Evolutionary conservation across 176 grass and related monocot species (phyloP).

Genomic region (Triticum dicoccoides): DNA sequence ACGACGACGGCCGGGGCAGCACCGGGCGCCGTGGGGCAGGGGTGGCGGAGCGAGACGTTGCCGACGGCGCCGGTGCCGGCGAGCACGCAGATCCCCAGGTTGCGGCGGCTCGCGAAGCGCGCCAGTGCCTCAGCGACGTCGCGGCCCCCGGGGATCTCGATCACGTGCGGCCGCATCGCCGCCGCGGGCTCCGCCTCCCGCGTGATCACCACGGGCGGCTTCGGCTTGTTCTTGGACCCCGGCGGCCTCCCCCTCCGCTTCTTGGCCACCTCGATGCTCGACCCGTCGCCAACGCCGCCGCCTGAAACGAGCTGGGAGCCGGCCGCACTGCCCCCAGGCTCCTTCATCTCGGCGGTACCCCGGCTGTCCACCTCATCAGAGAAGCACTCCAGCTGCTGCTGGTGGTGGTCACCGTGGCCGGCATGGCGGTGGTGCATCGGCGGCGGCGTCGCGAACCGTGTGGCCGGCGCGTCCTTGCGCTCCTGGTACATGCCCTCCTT

Average conservation of each 20-base stretch:
- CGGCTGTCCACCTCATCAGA: conserved; percentile 81
- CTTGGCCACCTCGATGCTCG: conserved; percentile 74
- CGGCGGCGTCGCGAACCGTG: conserved; percentile 36
- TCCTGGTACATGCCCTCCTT: conserved; percentile 67
- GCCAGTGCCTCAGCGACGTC: conserved; percentile 69
- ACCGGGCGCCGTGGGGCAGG: neutral
- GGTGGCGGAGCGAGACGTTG: conserved; percentile 70
- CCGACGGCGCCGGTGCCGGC: conserved; percentile 66
- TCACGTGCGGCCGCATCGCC: conserved; percentile 85
- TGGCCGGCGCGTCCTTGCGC: conserved; percentile 32
- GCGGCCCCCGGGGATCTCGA: conserved; percentile 77
- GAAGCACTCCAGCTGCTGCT: conserved; percentile 57
- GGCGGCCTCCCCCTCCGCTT: conserved; percentile 69
- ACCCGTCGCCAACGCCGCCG: conserved; percentile 45
- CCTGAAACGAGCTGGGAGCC: conserved; percentile 12
- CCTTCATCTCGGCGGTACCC: conserved; percentile 46
- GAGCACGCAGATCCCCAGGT: conserved; percentile 82
- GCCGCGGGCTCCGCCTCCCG: conserved; percentile 60
- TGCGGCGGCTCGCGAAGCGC: conserved; percentile 51
- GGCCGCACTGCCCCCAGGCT: conserved; percentile 6
- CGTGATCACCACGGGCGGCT: conserved; percentile 88
- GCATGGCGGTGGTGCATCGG: neutral
- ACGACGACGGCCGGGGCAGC: conserved; percentile 28
- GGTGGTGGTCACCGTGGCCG: neutral
- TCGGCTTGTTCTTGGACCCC: conserved; percentile 95